Evolutionary conservation across 352 stramenopile species (phyloP).

Genomic region (Pythium apleroticum): DNA sequence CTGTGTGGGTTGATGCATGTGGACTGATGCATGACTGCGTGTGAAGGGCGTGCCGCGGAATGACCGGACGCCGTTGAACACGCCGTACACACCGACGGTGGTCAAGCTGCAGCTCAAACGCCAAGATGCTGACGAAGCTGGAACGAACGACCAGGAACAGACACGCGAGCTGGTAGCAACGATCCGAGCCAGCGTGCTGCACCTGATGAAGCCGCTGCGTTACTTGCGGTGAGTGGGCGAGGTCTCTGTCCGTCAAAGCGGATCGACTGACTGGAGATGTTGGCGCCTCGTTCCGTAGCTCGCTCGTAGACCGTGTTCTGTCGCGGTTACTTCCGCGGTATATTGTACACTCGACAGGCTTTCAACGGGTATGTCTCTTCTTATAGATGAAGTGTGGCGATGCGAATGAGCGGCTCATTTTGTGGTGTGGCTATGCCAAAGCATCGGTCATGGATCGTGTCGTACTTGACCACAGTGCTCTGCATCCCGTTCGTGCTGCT

Average conservation of each 20-base stretch:
- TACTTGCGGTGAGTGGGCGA: slow-evolving; percentile 25
- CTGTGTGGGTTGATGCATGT: not conserved
- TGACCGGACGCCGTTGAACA: slow-evolving; percentile 78
- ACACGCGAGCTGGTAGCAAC: slow-evolving; percentile 31
- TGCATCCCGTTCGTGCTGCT: slow-evolving; percentile 75
- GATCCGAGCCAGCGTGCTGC: slow-evolving; percentile 23
- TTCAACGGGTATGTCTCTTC: slow-evolving; percentile 13
- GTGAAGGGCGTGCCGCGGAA: slow-evolving; percentile 60
- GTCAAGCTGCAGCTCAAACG: slow-evolving; percentile 74
- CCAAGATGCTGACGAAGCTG: slow-evolving; percentile 57
- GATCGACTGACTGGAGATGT: not conserved
- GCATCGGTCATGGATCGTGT: slow-evolving; percentile 59
- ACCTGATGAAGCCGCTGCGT: slow-evolving; percentile 52
- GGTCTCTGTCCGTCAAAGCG: not conserved
- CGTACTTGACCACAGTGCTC: slow-evolving; percentile 64
- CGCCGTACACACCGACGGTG: slow-evolving; percentile 82
- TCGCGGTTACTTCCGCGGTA: slow-evolving; percentile 14
- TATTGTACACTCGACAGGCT: slow-evolving; percentile 6
- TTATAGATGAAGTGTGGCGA: too few relatives aligned
- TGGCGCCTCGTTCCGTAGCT: slow-evolving; percentile 5
- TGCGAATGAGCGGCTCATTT: not conserved
- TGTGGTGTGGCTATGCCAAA: slow-evolving; percentile 20
- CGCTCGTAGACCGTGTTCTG: slow-evolving; percentile 15
- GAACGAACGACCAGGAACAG: not conserved
- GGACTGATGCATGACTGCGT: not conserved